phyloP scores from a whole-genome alignment of 768 basidiomycete species.

The Hortiboletus campestris region DNA sequence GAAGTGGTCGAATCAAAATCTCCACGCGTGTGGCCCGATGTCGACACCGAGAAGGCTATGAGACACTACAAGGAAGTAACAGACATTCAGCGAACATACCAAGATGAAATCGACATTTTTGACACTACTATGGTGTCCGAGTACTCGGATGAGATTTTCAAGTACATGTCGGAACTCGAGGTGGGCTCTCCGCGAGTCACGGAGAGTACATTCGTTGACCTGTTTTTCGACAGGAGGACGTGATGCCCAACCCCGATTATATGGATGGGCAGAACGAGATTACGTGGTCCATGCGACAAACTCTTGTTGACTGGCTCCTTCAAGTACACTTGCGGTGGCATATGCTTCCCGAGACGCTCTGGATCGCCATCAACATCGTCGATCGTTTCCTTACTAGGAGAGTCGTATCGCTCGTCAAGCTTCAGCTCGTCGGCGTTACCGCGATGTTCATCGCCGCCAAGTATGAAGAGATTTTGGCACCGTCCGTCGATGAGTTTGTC shows the following conservation, averaged over 20 bases:
- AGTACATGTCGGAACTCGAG: slow-evolving; percentile 94
- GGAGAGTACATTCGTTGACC: slow-evolving; percentile 19
- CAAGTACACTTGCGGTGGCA: slow-evolving; percentile 98
- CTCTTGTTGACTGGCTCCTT: slow-evolving; percentile 95
- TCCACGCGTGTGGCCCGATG: slow-evolving; percentile 70
- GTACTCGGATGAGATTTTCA: slow-evolving; percentile 97
- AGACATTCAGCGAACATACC: slow-evolving; percentile 58
- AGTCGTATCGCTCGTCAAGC: slow-evolving; percentile 83
- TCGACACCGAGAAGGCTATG: slow-evolving; percentile 57
- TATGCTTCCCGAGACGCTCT: slow-evolving; percentile 98
- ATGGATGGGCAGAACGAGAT: slow-evolving; percentile 94
- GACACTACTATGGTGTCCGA: slow-evolving; percentile 95
- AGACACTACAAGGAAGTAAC: slow-evolving; percentile 63
- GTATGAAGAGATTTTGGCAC: slow-evolving; percentile 98
- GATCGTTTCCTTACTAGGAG: slow-evolving; percentile 90
- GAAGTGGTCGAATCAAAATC: slow-evolving; percentile 39
- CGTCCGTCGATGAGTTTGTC: slow-evolving; percentile 96
- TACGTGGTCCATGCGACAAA: slow-evolving; percentile 91
- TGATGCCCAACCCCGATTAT: slow-evolving; percentile 91
- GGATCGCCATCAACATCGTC: slow-evolving; percentile 98
- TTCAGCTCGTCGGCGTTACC: slow-evolving; percentile 96
- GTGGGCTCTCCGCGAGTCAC: slow-evolving; percentile 40
- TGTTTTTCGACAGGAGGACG: slow-evolving; percentile 53
- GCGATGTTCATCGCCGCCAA: slow-evolving; percentile 99
- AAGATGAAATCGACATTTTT: slow-evolving; percentile 70